Base-by-base conservation (phyloP, 2,329 filamentous ascomycete species). In the Pochonia chlamydosporia region DNA sequence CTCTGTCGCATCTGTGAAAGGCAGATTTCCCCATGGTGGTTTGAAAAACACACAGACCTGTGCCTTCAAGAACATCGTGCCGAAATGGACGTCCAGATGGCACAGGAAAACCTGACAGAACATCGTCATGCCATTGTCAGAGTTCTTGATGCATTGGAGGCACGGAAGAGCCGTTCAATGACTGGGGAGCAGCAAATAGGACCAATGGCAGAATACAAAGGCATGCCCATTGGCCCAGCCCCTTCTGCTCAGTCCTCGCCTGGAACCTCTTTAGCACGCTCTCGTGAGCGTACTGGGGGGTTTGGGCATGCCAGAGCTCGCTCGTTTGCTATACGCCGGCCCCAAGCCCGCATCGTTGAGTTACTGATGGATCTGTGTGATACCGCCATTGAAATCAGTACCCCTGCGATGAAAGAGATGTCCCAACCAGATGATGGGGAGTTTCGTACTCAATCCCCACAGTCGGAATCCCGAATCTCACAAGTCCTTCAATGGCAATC, bases 21-120 rank as follows among this genome's bases (percentile, higher is more conserved):
- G 46, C 89, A 96, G 52, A 97, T 99, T 51, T 89, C 89, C 4
- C 90, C 92, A 1, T 99, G 93, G 93, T 99, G 93, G 95, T 99
- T 99, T 58, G 93, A 99, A 68, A 99, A 97, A 66, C 93, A 99
- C 64, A 96, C 92, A 2, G 95, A 99, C 59, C 73, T 97, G 18
- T 99, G 93, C 61, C 74, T 96, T 47, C 91, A 97, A 63, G 93
- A 99, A 63, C 93, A 99, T 62, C 85, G 87, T 44, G 92, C 93
- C 1, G 93, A 99, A 64, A 95, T 96, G 88, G 92, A 97, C 58
- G 90, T 99, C 4, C 92, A 99, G 63, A 85, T 97, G 75, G 83
- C 91, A 5, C 93, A 99, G 61, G 93, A 99, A 62, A 89, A 82
- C 52, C 73, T 99, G 42, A 87, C 85, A 6, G 93, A 99, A 61